Base-by-base conservation (phyloP, 148 eudicot genomes). In the Persicaria maculosa region DNA sequence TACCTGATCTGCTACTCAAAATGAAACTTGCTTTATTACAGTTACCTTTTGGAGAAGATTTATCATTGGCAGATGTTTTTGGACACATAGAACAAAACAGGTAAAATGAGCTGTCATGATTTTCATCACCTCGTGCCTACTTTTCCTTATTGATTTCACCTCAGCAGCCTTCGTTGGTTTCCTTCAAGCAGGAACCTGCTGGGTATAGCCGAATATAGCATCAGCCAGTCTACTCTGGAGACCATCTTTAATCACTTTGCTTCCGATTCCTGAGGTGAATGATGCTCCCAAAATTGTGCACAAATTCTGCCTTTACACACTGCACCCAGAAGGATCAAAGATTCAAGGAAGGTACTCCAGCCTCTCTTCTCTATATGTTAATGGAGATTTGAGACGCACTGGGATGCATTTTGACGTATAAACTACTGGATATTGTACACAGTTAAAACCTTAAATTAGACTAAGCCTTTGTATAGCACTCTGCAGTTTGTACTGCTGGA, bases 171-270 rank as follows among this genome's bases (percentile, higher is more conserved):
- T 48, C 12, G 45, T 6, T 65, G 70, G 17, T 65, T 65, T 36
- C 70, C 46, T 65, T 65, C 1, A 4, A 65, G 72, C 88, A 93
- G 97, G 77, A 84, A 80, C 74, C 77, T n/a, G 57, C 75, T 90
- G 53, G 91, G 94, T 54, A 88, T 95, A 71, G 88, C 97, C 47
- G 99, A 95, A 77, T 95, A 95, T 76, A 95, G 97, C 86, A 81
- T 95, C 80, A 92, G 99, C 76, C 99, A 95, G 76, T 95, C 99
- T 20, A 95, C 99, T 46, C 88, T 95, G 15, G 99, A 95, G 80
- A 90, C 97, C 46, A 95, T 95, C 74, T 95, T 95, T 79, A 95
- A 90, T 84, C 97, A 89, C 83, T 95, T 95, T 78, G 99, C 99
- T 6, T 90, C 96, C 1, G 89, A 86, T 50, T 80, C 96, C 7